Evolutionary conservation across 2,329 filamentous ascomycete genomes (phyloP), one percentile per base, ranked within the genome.

Genomic region (Verticillium isaacii): DNA sequence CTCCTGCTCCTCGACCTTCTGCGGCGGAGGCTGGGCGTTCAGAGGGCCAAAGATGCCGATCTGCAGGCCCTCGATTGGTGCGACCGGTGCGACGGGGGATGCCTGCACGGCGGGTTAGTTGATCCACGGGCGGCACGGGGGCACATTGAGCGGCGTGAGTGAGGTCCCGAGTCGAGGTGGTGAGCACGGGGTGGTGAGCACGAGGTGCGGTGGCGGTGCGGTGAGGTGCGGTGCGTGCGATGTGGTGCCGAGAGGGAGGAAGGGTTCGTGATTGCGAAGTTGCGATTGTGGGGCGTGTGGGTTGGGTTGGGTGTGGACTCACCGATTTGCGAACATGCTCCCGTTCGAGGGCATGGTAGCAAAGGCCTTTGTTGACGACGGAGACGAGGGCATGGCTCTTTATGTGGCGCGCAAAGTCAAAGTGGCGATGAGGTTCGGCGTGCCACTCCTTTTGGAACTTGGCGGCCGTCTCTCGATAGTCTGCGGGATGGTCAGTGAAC

Each of bases 371-470:
- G 74, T 89, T 88, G 66, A 89, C 75, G 66, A 87, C 78, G 63
- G 81, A 82, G 62, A 89, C 84, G 70, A 89, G 78, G 67, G 86
- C 85, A 75, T 88, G 85, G 68, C 81, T 83, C 74, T 86, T 82
- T 74, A 89, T 85, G 75, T 88, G 82, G 70, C 81, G 83, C 72
- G 86, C 86, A 74, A 89, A 89, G 64, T 82, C 78, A 65, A 89
- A 84, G 64, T 87, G 78, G 69, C 82, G 81, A 72, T 88, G 85
- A 68, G 86, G 86, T 74, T 85, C 80, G 66, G 87, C 77, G 74
- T 86, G 82, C 86, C 86, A 89, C 77, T 89, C 86, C 72, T 88
- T 88, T 70, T 88, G 85, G 68, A 89, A 84, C 72, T 87, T 87
- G 75, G 85, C 82, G 60, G 86, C 86, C 54, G 86, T 87, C 73